Evolutionary conservation across 139 green algal genomes (phyloP), one percentile per base, ranked within the genome.

Genomic region (Trebouxia sp.): DNA sequence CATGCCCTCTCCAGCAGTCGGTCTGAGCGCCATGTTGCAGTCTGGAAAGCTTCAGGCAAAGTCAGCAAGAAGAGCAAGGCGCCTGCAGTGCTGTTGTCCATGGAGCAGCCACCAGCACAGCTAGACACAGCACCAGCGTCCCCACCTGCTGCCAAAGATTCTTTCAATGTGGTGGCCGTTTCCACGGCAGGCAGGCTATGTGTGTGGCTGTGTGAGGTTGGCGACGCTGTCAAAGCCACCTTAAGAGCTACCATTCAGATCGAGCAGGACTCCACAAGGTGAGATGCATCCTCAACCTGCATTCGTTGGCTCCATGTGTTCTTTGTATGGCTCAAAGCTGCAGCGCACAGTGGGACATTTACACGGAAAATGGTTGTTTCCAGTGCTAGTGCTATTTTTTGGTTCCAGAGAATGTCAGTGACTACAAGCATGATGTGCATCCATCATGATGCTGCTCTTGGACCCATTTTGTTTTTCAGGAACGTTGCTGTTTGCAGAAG

Each of bases 21-120:
- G 9, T 86, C 87, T 7, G 91, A 95, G 83, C 84, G 87, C 0
- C 82, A 89, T 24, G 83, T 95, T 12, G 87, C 90, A 0, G 51
- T 95, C 1, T 95, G 91, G 91, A 48, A 82, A 26, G 32, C 43
- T 7, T 15, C 70, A 80, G 76, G 43, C 41, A 77, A 69, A 20
- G 75, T 22, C 41, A 72, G 67, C 72, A 83, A 82, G 58, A 80
- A 84, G 77, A 55, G 30, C 24, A 84, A 86, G 62, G 75, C 78
- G 17, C n/a, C 35, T 11, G 81, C 51, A 10, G 85, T 76, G 22
- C 38, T 80, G 56, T 80, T 90, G 58, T 65, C 79, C 42, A 32
- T 90, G 30, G 86, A 89, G 58, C 82, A 87, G n/a, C 85, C 83
- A 6, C 85, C 85, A 0, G 85, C 85, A 39, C 62, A 80, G 75